Evolutionary conservation across 2,329 filamentous ascomycete genomes (phyloP).

Genomic region (Neobulgaria alba): DNA sequence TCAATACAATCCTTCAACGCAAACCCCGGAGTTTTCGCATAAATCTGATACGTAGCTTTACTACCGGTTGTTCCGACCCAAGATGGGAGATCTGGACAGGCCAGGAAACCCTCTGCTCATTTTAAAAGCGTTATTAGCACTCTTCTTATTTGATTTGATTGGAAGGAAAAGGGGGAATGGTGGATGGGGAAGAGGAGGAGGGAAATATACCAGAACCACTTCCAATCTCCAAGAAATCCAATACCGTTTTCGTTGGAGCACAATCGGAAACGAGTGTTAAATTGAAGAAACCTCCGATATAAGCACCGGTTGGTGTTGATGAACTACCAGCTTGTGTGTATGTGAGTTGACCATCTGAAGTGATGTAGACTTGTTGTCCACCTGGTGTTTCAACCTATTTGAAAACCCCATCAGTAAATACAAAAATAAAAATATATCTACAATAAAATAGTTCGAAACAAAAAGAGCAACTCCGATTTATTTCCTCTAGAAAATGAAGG

Average conservation of each 20-base stretch:
- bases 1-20: background rate
- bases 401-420: background rate
- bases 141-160: background rate
- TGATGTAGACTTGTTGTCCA: constrained; percentile 53
- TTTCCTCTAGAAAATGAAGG: background rate
- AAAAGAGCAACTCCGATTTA: too few relatives aligned
- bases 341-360: background rate
- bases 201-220: background rate
- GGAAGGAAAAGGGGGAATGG: background rate
- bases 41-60: background rate
- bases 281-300: constrained; percentile 12
- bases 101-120: constrained; percentile 1
- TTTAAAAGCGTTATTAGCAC: background rate
- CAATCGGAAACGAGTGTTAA: background rate
- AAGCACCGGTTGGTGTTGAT: background rate
- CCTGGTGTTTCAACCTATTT: constrained; percentile 48
- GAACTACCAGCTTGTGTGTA: background rate
- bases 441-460: too few relatives aligned
- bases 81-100: background rate
- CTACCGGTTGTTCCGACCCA: too few relatives aligned
- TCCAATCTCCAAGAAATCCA: background rate
- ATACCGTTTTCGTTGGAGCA: background rate
- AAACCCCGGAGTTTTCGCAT: constrained; percentile 1
- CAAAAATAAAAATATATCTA: background rate
- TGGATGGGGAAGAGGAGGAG: background rate